phyloP scores from a whole-genome alignment of 768 basidiomycete species.

The Amanita pseudoporphyria region DNA sequence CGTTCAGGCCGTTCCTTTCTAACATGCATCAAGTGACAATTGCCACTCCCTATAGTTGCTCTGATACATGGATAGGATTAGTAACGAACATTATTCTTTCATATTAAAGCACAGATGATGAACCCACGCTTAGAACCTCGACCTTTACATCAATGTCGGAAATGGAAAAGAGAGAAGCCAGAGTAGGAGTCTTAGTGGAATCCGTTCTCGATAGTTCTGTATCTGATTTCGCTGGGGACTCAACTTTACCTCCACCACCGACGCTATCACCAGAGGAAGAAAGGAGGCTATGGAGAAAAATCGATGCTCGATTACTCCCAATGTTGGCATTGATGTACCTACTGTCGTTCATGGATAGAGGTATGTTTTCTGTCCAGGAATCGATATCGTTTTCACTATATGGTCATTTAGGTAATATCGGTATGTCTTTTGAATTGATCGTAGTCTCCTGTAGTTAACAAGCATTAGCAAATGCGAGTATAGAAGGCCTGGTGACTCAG shows the following conservation, averaged over 20 bases:
- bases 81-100: no score
- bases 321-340: constrained; percentile 53
- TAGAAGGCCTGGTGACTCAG: constrained; percentile 51
- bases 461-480: constrained; percentile 46
- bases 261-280: constrained; percentile 38
- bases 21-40: no score
- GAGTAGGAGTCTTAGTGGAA: no score
- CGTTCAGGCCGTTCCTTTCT: no score
- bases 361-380: constrained; percentile 14
- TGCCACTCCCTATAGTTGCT: no score
- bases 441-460: constrained; percentile 5
- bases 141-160: no score
- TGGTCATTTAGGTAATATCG: constrained; percentile 40
- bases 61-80: no score
- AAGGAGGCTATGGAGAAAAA: constrained; percentile 44
- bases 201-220: background rate
- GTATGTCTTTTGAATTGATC: constrained; percentile 18
- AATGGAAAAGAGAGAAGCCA: no score
- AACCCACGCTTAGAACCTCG: no score
- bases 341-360: constrained; percentile 55
- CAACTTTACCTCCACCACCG: constrained; percentile 36
- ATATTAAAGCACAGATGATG: no score
- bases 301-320: constrained; percentile 49
- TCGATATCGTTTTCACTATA: background rate
- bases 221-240: constrained; percentile 38